Conservation (phyloP, 352 stramenopile genomes). For the Phytophthora lateralis region DNA sequence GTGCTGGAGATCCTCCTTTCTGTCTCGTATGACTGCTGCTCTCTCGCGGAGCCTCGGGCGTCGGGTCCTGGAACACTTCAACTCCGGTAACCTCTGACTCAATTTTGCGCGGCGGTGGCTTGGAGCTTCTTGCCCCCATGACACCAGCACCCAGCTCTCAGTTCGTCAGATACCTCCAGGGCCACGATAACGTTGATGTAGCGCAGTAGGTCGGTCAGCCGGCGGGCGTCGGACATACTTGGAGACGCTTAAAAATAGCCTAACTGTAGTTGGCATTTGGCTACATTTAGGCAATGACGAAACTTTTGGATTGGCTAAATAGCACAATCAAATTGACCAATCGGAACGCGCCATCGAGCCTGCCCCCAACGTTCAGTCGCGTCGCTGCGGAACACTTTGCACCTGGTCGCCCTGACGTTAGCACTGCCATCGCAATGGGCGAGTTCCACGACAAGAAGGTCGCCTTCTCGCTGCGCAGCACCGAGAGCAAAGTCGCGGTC, state of each 20-base stretch:
- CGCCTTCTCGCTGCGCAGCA: conserved; percentile 26
- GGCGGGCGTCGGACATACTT: conserved; percentile 4
- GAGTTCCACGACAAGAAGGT: conserved; percentile 37
- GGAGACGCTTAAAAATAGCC: conserved; percentile 20
- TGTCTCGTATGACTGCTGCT: conserved; percentile 8
- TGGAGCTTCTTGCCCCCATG: conserved; percentile 67
- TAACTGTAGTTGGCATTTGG: background rate
- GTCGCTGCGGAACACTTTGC: conserved; percentile 21
- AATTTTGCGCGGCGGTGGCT: conserved; percentile 42
- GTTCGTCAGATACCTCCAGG: conserved; percentile 7
- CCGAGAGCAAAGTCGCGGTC: conserved; percentile 65
- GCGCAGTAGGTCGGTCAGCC: background rate
- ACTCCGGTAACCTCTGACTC: conserved; percentile 27
- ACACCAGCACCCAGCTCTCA: conserved; percentile 1
- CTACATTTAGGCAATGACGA: conserved; percentile 19
- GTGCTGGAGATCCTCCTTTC: conserved; percentile 1
- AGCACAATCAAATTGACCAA: conserved; percentile 2
- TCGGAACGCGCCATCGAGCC: conserved; percentile 5
- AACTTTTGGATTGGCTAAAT: conserved; percentile 16
- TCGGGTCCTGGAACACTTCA: conserved; percentile 25
- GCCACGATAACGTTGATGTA: background rate
- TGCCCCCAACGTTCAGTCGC: conserved; percentile 27
- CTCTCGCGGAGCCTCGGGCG: conserved; percentile 8
- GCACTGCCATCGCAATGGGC: conserved; percentile 20
- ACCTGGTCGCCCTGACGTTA: conserved; percentile 9